Evolutionary conservation across 2,329 filamentous ascomycete genomes (phyloP).

Genomic region (Leptosphaerulina australis): DNA sequence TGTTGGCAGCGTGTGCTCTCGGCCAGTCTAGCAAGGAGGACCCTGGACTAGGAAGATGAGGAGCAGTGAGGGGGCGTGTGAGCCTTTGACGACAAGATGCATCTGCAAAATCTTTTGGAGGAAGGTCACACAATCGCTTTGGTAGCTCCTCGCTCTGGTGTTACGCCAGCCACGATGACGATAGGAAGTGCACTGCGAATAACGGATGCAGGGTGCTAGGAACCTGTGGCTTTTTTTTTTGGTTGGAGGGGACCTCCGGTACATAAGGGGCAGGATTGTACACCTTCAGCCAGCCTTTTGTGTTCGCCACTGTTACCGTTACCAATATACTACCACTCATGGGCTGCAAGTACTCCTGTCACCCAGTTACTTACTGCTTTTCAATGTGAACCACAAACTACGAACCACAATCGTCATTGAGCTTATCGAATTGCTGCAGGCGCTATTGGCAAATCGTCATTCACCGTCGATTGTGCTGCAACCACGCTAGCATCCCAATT

Average conservation of each 20-base stretch:
- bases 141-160: constrained; percentile 26
- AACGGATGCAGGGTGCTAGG: constrained; percentile 26
- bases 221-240: constrained; percentile 12
- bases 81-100: constrained; percentile 14
- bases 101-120: constrained; percentile 4
- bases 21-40: constrained; percentile 6
- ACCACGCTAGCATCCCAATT: constrained; percentile 7
- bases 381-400: constrained; percentile 12
- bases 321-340: no score
- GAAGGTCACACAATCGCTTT: not conserved
- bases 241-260: not conserved
- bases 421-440: constrained; percentile 14
- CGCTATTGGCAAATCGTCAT: constrained; percentile 9
- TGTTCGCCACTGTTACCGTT: no score
- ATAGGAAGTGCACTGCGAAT: constrained; percentile 23
- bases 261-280: constrained; percentile 17
- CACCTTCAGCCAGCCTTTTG: constrained; percentile 13
- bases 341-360: constrained; percentile 3
- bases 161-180: constrained; percentile 39
- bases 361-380: constrained; percentile 8
- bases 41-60: constrained; percentile 8
- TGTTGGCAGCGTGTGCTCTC: constrained; percentile 10
- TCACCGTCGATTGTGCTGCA: constrained; percentile 1
- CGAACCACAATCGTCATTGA: constrained; percentile 4
- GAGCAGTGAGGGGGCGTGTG: constrained; percentile 8